These are phyloP conservation scores for Citrus australasica DNA, from an alignment of 345 rosid genomes.

Conservation along the genomic window DNA sequence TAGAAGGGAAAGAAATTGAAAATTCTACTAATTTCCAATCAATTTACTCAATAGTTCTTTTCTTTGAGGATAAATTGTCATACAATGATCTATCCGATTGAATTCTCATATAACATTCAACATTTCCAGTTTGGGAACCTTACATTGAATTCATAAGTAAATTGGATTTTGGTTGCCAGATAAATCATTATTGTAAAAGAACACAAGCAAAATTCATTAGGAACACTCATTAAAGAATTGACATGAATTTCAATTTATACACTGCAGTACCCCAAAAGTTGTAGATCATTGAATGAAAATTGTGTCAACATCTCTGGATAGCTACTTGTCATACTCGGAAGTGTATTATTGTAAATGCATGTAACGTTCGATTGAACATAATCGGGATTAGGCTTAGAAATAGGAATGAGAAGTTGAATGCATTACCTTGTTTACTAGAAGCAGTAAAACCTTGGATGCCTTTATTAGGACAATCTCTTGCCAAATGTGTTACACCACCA, in stretches of 20 bases:
- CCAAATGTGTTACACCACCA: conserved; percentile 90
- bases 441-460: conserved; percentile 26
- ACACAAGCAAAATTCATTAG: background rate
- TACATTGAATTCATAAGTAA: background rate
- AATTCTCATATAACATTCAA: background rate
- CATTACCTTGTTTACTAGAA: conserved; percentile 34
- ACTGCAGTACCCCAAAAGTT: background rate
- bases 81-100: background rate
- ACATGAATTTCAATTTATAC: background rate
- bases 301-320: background rate
- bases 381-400: background rate
- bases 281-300: background rate
- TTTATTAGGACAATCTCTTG: conserved; percentile 88
- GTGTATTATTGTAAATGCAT: background rate
- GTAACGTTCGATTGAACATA: background rate
- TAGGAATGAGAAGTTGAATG: conserved; percentile 14
- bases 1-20: no score
- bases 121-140: background rate
- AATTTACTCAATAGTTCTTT: no score
- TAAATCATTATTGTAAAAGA: background rate
- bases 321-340: background rate
- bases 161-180: background rate
- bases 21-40: no score
- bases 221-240: no score
- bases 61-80: no score